Conservation (phyloP, 140 eudicot species). For the Stevia rebaudiana region DNA sequence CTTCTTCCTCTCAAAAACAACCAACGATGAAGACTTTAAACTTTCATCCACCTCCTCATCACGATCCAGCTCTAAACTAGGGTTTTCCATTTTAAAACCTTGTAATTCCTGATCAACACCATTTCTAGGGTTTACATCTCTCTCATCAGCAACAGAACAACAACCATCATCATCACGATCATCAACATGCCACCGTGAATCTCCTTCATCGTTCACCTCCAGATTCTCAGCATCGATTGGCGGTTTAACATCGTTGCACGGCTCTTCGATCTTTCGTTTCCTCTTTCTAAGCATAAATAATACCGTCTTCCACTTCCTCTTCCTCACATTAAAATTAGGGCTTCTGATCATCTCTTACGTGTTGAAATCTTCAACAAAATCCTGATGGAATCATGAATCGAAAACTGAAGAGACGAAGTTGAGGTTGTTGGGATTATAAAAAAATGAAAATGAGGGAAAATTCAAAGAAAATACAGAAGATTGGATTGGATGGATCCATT, state of each 20-base stretch:
- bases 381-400: neutral
- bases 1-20: constrained; percentile 20
- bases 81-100: constrained; percentile 15
- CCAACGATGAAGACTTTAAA: constrained; percentile 10
- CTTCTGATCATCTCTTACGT: constrained; percentile 22
- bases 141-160: constrained; percentile 12
- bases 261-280: constrained; percentile 17
- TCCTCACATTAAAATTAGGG: constrained; percentile 25
- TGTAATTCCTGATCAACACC: neutral
- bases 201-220: neutral
- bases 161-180: neutral
- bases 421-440: constrained; percentile 4
- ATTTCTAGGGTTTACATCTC: constrained; percentile 15
- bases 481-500: constrained; percentile 3
- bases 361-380: neutral
- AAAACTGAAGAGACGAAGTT: constrained; percentile 10
- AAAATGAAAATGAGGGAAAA: constrained; percentile 17
- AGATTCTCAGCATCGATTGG: neutral
- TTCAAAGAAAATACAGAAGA: constrained; percentile 9
- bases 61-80: constrained; percentile 14
- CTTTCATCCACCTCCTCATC: constrained; percentile 12
- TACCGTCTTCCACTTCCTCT: constrained; percentile 35
- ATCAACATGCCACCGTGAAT: constrained; percentile 1
- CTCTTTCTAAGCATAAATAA: constrained; percentile 29
- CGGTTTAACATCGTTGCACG: neutral